phyloP scores from a whole-genome alignment of 176 grass and related monocot genomes.

The Oryza australiensis region DNA sequence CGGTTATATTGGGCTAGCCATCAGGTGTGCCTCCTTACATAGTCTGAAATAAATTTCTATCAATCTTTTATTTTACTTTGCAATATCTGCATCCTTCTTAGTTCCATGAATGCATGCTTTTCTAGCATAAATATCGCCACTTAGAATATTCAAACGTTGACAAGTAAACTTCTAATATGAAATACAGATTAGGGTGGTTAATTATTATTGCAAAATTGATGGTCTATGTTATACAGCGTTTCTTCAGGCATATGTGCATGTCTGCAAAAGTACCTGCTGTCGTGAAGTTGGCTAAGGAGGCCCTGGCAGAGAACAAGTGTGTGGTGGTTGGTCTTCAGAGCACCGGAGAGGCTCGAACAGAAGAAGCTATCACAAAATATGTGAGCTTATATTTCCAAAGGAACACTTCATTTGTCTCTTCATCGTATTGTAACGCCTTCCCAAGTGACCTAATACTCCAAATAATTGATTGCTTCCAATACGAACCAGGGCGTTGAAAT shows the following conservation, averaged over 20 bases:
- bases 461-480: slow-evolving; percentile 35
- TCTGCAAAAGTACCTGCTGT: slow-evolving; percentile 92
- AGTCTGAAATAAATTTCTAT: slow-evolving; percentile 21
- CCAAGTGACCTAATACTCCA: neutral
- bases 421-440: neutral
- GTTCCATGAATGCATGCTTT: slow-evolving; percentile 31
- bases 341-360: slow-evolving; percentile 97
- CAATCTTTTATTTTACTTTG: slow-evolving; percentile 14
- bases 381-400: slow-evolving; percentile 49
- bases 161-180: slow-evolving; percentile 20
- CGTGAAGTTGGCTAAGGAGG: slow-evolving; percentile 80
- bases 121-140: slow-evolving; percentile 27
- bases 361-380: slow-evolving; percentile 98
- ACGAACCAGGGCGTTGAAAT: slow-evolving; percentile 83
- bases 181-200: slow-evolving; percentile 12
- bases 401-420: slow-evolving; percentile 6
- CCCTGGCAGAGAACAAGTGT: slow-evolving; percentile 81
- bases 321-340: slow-evolving; percentile 98
- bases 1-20: slow-evolving; percentile 96
- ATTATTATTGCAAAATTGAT: slow-evolving; percentile 41
- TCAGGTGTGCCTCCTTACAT: slow-evolving; percentile 62
- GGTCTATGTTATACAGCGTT: slow-evolving; percentile 66
- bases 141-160: slow-evolving; percentile 25
- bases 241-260: slow-evolving; percentile 99
- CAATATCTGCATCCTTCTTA: slow-evolving; percentile 21